Base-by-base conservation (phyloP, 352 stramenopile species). In the Aphanomyces invadans region DNA sequence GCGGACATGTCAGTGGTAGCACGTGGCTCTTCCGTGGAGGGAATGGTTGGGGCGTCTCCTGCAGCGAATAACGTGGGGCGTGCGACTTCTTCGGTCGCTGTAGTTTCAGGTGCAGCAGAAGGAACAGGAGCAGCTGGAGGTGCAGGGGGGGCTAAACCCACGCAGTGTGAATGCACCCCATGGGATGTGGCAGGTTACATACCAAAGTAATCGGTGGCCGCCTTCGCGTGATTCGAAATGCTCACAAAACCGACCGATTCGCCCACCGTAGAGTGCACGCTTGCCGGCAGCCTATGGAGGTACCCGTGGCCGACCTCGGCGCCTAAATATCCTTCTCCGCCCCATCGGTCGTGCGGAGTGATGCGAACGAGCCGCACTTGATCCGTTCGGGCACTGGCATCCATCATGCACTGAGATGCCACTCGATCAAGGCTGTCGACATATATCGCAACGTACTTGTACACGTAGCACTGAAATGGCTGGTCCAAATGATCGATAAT, bases 401-500 rank as follows among this genome's bases (percentile, higher is more conserved):
- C 25, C n/a, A 26, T 17, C 25, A 45, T 54, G 63, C n/a, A n/a
- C n/a, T n/a, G n/a, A n/a, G n/a, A n/a, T n/a, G n/a, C n/a, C n/a
- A n/a, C n/a, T n/a, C n/a, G 17, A 49, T 38, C 39, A 59, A 7
- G 60, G 46, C 15, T 5, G 15, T 32, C 26, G 32, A 33, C 32
- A 9, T 19, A 54, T 38, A 29, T 45, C 2, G 10, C 1, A 10
- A 73, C 80, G 21, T 49, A 92, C 86, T 96, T 98, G 84, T 98
- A 99, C 15, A 99, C 95, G 71, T 98, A 99, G 59, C 97, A 92
- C 76, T 98, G 95, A 64, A 99, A 89, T 2, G 96, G 87, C 48
- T 88, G 76, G 70, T 98, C 88, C 4, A 97, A 62, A 60, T 97
- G 77, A 45, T 93, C 74, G 62, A 93, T 62, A 31, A 98, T 82